Evolutionary conservation across 768 basidiomycete species (phyloP), one percentile per base, ranked within the genome.

Genomic region (Suillus americanus): DNA sequence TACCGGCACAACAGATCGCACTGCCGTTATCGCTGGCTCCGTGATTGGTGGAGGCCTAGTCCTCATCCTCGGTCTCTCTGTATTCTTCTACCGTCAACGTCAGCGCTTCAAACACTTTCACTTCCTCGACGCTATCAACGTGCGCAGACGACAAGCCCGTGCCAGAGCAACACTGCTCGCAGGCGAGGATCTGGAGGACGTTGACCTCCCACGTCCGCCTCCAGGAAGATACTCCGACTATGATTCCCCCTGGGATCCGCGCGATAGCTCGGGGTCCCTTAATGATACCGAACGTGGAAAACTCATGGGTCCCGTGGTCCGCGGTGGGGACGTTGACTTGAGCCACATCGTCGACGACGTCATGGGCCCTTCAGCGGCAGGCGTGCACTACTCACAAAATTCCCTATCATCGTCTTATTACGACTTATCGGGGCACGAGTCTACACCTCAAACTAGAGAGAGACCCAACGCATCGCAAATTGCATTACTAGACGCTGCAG

Each of bases 311-410:
- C 64, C 71, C 0, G 30, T 72, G 35, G 30, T 60, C 2, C 37
- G 45, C 25, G 23, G 48, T 38, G 64, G 61, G 13, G 60, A 62
- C 2, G 14, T 78, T 30, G 76, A 80, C 33, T 64, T 82, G 10
- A 61, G 73, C n/a, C 74, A 68, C 10, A 83, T 85, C 55, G 79
- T 84, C 10, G 78, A 82, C 62, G 79, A 83, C 56, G 79, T 85
- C 1, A 85, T 85, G 83, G 83, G 83, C 3, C 79, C 81, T 4
- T 53, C 73, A 0, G 0, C 56, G 0, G 3, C 25, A 16, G 65
- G 60, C 0, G 62, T 1, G 0, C 74, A 74, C 61, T 76, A 61
- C 25, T 71, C 74, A 20, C 64, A 67, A 25, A 65, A 61, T 28
- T 74, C 74, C 10, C 54, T 76, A 9, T 64, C 74, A 3, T 76